Evolutionary conservation across 768 basidiomycete species (phyloP), one percentile per base, ranked within the genome.

Genomic region (Collybia sp.): DNA sequence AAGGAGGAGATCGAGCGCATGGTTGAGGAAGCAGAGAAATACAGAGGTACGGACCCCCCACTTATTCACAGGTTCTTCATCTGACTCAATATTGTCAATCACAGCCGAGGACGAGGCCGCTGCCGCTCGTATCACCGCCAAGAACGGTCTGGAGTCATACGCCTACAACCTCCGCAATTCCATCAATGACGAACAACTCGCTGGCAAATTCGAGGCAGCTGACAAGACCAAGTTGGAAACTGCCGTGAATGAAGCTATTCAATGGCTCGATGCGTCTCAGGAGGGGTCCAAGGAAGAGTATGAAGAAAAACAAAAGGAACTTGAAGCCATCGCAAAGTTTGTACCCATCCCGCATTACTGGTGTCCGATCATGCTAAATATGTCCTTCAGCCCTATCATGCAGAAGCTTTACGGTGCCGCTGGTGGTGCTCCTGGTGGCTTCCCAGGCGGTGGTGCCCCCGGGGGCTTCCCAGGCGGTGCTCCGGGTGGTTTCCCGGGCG

Each of bases 1-100:
- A 91, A 95, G 73, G 94, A 97, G 68, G 94, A 97, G 63, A 97
- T 97, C 51, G 94, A 98, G 67, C 88, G 93, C 64, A 98, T 98
- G 94, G 91, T 97, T 37, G 63, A 67, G 50, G 94, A 96, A 63
- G 94, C 94, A 45, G 93, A 95, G 81, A 83, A 83, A 63, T 94
- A 93, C 77, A 92, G 86, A 70, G 72, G 82, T 79, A 66, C 58
- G 78, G 8, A 3, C 25, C 59, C n/a, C 17, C 50, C 31, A 30
- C 31, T 41, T 51, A 17, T 11, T 18, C 40, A 1, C 25, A 34
- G 1, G 17, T 47, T 30, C 18, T 43, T 11, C 1, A 3, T n/a
- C 49, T 57, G 50, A 57, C 43, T 33, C 35, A 44, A 35, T 42
- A n/a, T 37, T 42, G 48, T 50, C 17, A 37, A n/a, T 37, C 35